Conservation (phyloP, 495 filamentous ascomycete species). For the Neurospora intermedia region DNA sequence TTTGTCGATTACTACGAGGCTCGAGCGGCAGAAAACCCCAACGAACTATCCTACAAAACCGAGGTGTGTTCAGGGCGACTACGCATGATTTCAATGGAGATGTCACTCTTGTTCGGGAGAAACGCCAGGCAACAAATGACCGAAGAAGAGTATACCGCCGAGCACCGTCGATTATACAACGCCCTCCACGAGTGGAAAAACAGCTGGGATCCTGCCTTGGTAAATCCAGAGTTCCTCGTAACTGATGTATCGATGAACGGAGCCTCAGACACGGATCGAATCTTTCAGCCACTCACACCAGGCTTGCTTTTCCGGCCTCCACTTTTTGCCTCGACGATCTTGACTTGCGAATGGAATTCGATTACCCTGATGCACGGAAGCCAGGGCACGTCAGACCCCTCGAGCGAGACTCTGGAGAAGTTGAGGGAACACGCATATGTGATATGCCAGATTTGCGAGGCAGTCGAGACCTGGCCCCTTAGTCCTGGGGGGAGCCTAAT, state of each 20-base stretch:
- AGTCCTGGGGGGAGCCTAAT: constrained; percentile 59
- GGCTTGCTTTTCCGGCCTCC: constrained; percentile 55
- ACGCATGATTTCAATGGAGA: constrained; percentile 68
- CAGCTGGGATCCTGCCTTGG: constrained; percentile 47
- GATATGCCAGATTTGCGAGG: constrained; percentile 67
- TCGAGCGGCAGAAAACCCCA: constrained; percentile 48
- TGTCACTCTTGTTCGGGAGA: constrained; percentile 68
- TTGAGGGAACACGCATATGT: constrained; percentile 52
- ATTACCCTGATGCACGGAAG: constrained; percentile 72
- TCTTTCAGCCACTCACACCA: constrained; percentile 61
- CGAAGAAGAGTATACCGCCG: constrained; percentile 50
- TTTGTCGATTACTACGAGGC: constrained; percentile 51
- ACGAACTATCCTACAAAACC: constrained; percentile 53
- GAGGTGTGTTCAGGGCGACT: constrained; percentile 53
- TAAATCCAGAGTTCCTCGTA: constrained; percentile 47
- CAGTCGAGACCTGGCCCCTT: constrained; percentile 60
- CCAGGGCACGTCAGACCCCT: constrained; percentile 47
- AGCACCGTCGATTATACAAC: constrained; percentile 46
- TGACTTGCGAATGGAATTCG: constrained; percentile 67
- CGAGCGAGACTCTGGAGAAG: constrained; percentile 40
- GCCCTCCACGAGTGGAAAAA: constrained; percentile 46
- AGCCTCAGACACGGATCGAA: constrained; percentile 47
- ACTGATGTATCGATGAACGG: constrained; percentile 41
- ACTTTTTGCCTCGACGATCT: constrained; percentile 59
- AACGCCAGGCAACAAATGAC: constrained; percentile 51